Evolutionary conservation across 1,139 yeast species (phyloP).

Genomic region (Suhomyces atakaporum): DNA sequence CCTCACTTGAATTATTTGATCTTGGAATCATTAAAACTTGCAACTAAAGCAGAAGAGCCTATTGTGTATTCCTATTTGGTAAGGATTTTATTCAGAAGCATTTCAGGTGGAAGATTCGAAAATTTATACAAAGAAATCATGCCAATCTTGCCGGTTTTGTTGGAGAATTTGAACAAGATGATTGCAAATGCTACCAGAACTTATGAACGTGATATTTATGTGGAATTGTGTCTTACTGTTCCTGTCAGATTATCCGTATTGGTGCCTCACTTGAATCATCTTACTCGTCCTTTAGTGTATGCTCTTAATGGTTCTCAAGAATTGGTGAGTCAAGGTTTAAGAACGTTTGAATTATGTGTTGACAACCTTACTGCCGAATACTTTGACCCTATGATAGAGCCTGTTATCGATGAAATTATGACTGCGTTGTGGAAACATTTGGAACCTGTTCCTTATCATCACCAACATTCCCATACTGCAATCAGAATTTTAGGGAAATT

Average conservation of each 20-base stretch:
- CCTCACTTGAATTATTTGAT: slow-evolving; percentile 87
- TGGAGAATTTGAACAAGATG: slow-evolving; percentile 83
- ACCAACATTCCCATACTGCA: slow-evolving; percentile 92
- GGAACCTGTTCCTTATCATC: slow-evolving; percentile 89
- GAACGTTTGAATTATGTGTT: slow-evolving; percentile 94
- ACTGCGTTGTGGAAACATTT: slow-evolving; percentile 89
- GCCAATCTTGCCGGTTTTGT: slow-evolving; percentile 82
- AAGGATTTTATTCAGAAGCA: slow-evolving; percentile 86
- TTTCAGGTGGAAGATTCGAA: slow-evolving; percentile 96
- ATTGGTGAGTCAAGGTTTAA: slow-evolving; percentile 86
- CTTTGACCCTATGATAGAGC: slow-evolving; percentile 95
- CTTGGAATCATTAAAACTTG: slow-evolving; percentile 72
- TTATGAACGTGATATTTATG: slow-evolving; percentile 90
- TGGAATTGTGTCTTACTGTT: slow-evolving; percentile 90
- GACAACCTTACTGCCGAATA: slow-evolving; percentile 95
- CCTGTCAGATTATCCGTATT: slow-evolving; percentile 92
- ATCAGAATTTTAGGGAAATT: slow-evolving; percentile 89
- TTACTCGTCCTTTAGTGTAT: slow-evolving; percentile 87
- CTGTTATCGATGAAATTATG: slow-evolving; percentile 92
- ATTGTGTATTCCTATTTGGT: slow-evolving; percentile 85
- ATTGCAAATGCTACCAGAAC: slow-evolving; percentile 83
- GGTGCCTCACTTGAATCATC: slow-evolving; percentile 85
- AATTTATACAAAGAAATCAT: slow-evolving; percentile 86
- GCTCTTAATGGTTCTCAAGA: slow-evolving; percentile 93
- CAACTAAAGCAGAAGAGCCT: slow-evolving; percentile 92